Percentiles rank a stretch among this genome's conserved stretches.
Conservation (phyloP, 2,329 filamentous ascomycete genomes). For the Stenocarpella maydis region DNA sequence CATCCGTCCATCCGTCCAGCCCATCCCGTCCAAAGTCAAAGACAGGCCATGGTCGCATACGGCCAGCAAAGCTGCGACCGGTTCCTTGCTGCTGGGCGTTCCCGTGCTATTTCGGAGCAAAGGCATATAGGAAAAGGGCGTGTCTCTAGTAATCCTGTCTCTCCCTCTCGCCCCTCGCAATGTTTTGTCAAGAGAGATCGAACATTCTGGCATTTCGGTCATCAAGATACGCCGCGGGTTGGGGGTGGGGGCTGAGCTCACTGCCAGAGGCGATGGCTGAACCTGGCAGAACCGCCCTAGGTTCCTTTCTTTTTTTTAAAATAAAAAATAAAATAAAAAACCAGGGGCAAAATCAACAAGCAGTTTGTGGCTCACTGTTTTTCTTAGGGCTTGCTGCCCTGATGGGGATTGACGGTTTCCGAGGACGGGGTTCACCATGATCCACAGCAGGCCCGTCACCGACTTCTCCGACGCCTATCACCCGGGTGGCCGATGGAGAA, state of each 20-base stretch:
- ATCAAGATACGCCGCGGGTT: constrained; percentile 5
- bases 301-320: background rate
- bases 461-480: constrained; percentile 16
- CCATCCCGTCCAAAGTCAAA: too few relatives aligned
- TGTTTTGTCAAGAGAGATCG: background rate
- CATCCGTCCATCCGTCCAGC: too few relatives aligned
- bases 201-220: constrained; percentile 24
- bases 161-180: background rate
- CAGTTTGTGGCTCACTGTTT: constrained; percentile 8
- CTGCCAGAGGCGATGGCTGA: background rate
- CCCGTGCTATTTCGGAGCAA: constrained; percentile 10
- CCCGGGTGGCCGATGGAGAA: constrained; percentile 22
- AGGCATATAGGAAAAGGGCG: background rate
- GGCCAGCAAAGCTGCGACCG: constrained; percentile 4
- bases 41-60: background rate
- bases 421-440: constrained; percentile 16
- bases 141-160: background rate
- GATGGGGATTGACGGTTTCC: constrained; percentile 22
- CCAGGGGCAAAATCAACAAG: background rate
- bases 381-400: constrained; percentile 26
- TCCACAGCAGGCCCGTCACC: constrained; percentile 19
- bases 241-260: background rate
- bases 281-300: background rate
- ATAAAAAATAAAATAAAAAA: background rate
- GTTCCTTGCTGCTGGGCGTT: background rate